Percentiles rank a stretch among this genome's conserved stretches.
Conservation (phyloP, 2,329 filamentous ascomycete genomes). For the Colletotrichum cordylinicola region DNA sequence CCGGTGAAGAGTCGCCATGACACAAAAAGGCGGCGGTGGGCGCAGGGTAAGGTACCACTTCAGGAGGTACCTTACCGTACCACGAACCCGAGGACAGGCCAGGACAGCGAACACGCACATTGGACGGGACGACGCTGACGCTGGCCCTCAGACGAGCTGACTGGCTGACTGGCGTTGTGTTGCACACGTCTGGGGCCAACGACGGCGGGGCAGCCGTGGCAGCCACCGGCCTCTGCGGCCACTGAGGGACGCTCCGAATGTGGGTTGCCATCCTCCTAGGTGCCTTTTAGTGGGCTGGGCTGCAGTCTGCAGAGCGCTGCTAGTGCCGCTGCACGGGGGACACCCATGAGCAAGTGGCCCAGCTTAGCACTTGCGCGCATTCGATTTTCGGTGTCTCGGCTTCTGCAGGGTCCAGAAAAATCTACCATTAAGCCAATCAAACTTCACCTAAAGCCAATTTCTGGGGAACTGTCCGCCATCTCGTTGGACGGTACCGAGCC, state of each 20-base stretch:
- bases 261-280: neutral
- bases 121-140: neutral
- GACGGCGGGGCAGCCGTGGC: neutral
- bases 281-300: neutral
- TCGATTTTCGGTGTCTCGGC: conserved; percentile 7
- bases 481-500: neutral
- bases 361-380: neutral
- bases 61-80: neutral
- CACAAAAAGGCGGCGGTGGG: conserved; percentile 3
- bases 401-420: neutral
- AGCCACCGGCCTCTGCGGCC: neutral
- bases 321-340: neutral
- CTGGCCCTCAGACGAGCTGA: neutral
- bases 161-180: neutral
- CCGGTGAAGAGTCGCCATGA: conserved; percentile 23
- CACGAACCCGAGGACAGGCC: neutral
- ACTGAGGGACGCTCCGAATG: neutral
- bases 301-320: neutral
- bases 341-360: neutral
- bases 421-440: neutral
- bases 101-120: neutral
- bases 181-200: neutral
- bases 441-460: neutral
- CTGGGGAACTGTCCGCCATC: neutral
- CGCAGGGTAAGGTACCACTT: neutral